phyloP scores from a whole-genome alignment of 2,329 filamentous ascomycete genomes.

The Cytospora paraplurivora region DNA sequence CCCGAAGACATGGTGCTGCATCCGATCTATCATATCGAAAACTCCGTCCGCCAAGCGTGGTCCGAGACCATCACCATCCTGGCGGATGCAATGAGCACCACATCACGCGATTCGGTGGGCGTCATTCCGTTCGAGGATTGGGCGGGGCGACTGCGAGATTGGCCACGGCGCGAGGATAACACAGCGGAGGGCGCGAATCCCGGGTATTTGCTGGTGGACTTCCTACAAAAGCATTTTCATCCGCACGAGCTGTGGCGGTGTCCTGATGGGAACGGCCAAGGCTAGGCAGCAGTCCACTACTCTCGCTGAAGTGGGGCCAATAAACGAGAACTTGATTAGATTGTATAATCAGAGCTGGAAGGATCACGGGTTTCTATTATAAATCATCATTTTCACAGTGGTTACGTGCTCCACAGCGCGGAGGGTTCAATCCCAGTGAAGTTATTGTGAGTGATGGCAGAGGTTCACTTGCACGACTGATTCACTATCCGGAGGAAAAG shows the following conservation, averaged over 20 bases:
- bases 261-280: conserved; percentile 35
- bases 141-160: conserved; percentile 35
- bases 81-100: conserved; percentile 31
- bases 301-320: conserved; percentile 6
- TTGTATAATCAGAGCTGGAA: too few relatives aligned
- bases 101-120: conserved; percentile 32
- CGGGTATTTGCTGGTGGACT: conserved; percentile 34
- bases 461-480: too few relatives aligned
- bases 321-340: not conserved
- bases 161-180: conserved; percentile 33
- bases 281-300: conserved; percentile 33
- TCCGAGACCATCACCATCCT: not conserved
- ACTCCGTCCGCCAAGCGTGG: conserved; percentile 7
- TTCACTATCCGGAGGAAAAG: too few relatives aligned
- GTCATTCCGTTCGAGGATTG: conserved; percentile 37
- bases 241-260: conserved; percentile 37
- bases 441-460: too few relatives aligned
- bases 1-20: conserved; percentile 21
- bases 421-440: too few relatives aligned
- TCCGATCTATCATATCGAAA: conserved; percentile 21
- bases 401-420: too few relatives aligned
- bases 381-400: too few relatives aligned
- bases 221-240: conserved; percentile 37
- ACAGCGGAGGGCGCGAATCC: conserved; percentile 33
- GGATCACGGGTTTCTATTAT: too few relatives aligned